These are phyloP conservation scores for Amoebophrya sp. DNA, from an alignment of 169 alveolate species.

Conservation along the genomic window DNA sequence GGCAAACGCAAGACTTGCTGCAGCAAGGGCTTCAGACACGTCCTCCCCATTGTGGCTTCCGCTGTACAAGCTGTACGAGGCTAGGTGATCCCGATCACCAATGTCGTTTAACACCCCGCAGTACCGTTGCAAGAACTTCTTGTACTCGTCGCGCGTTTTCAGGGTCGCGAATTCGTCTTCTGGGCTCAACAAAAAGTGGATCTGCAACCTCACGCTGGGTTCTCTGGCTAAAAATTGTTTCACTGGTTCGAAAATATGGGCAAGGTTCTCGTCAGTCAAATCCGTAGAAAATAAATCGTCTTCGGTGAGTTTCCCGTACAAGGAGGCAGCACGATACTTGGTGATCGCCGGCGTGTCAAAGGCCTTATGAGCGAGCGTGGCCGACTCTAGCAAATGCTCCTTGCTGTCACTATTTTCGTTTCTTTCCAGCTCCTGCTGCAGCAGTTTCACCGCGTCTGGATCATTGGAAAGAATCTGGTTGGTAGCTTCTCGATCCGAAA, in stretches of 20 bases:
- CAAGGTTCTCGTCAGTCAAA: background rate
- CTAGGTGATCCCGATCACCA: too few species aligned
- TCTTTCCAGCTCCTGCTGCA: too few species aligned
- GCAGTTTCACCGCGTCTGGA: too few species aligned
- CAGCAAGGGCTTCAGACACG: background rate
- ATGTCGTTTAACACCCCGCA: background rate
- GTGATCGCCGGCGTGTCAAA: background rate
- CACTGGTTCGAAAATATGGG: background rate
- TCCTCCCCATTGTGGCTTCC: background rate
- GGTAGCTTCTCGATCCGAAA: background rate
- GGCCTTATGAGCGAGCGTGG: background rate
- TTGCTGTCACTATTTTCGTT: too few species aligned
- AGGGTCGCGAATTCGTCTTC: background rate
- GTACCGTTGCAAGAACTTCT: background rate
- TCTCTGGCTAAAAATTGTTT: background rate
- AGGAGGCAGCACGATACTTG: background rate
- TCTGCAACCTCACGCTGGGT: too few species aligned
- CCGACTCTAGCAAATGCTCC: too few species aligned
- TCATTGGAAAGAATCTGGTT: too few species aligned
- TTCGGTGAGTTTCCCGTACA: background rate
- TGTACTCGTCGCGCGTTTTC: background rate
- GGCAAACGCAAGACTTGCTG: background rate
- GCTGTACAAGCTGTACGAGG: background rate
- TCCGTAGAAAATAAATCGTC: background rate
- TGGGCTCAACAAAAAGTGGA: background rate